phyloP scores from a whole-genome alignment of 1,139 yeast genomes.

The Barnettozyma hawaiiensis region DNA sequence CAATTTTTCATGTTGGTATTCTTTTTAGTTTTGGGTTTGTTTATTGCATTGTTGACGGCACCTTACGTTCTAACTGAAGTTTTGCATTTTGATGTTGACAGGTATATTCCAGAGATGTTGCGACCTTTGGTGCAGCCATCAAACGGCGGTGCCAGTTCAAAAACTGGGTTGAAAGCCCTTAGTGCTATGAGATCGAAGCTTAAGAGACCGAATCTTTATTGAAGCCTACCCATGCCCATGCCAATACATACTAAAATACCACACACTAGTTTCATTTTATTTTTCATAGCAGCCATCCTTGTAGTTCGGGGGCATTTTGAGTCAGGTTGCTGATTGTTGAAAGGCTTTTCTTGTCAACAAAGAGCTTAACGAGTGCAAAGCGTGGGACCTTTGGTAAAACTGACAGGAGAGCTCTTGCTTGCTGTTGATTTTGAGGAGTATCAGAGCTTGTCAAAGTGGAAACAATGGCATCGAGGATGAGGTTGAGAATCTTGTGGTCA shows the following conservation, averaged over 20 bases:
- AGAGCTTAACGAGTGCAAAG: constrained; percentile 10
- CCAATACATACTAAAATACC: too few species aligned
- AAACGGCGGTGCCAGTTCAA: constrained; percentile 21
- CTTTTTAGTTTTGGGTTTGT: constrained; percentile 28
- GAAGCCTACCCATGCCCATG: neutral
- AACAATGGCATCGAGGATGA: constrained; percentile 43
- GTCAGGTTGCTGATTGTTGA: neutral
- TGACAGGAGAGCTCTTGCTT: constrained; percentile 6
- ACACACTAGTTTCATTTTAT: too few species aligned
- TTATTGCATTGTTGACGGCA: constrained; percentile 32
- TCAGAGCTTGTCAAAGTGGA: constrained; percentile 1
- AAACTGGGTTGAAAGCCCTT: constrained; percentile 37
- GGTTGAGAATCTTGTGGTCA: constrained; percentile 51
- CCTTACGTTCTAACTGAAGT: constrained; percentile 35
- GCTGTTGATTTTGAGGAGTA: neutral
- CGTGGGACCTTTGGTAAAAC: constrained; percentile 14
- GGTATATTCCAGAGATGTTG: constrained; percentile 34
- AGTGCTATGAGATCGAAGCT: constrained; percentile 10
- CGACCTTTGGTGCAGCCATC: constrained; percentile 40
- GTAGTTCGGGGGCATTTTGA: neutral
- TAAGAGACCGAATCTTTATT: constrained; percentile 8
- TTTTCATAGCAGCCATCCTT: neutral
- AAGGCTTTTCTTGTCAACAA: constrained; percentile 10
- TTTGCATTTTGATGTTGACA: constrained; percentile 35
- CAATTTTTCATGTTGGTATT: constrained; percentile 34